phyloP scores from a whole-genome alignment of 768 basidiomycete species.

The Dioszegia hungarica region DNA sequence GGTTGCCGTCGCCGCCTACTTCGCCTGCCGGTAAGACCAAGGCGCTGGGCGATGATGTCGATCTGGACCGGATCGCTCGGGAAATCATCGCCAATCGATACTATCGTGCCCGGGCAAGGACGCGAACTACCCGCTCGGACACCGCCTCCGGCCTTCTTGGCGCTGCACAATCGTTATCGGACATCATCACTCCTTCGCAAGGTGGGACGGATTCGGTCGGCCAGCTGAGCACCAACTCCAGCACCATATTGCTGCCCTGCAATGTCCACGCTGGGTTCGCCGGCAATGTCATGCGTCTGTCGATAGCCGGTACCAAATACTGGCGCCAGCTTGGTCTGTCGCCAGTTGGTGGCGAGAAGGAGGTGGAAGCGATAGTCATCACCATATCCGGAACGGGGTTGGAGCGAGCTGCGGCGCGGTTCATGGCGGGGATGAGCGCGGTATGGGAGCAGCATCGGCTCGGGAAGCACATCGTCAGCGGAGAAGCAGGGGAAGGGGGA shows the following conservation, averaged over 20 bases:
- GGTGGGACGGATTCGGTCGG: no score
- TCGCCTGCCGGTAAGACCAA: not conserved
- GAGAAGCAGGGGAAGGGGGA: not conserved
- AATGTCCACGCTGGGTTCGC: slow-evolving; percentile 28
- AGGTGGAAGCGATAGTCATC: slow-evolving; percentile 16
- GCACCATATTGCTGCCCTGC: no score
- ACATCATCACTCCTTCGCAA: no score
- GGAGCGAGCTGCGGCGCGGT: not conserved
- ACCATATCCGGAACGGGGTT: not conserved
- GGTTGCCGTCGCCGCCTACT: not conserved
- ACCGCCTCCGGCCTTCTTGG: no score
- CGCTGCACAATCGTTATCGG: no score
- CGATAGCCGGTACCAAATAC: slow-evolving; percentile 24
- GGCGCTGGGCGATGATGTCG: not conserved
- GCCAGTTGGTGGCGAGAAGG: slow-evolving; percentile 35
- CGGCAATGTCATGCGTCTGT: slow-evolving; percentile 19
- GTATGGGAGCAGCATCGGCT: slow-evolving; percentile 1
- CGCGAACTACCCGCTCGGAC: no score
- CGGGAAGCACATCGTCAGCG: not conserved
- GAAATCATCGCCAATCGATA: slow-evolving; percentile 20
- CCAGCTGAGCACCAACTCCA: no score
- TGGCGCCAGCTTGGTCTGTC: slow-evolving; percentile 35
- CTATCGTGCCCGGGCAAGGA: slow-evolving; percentile 1
- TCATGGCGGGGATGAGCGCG: not conserved
- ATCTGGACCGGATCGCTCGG: slow-evolving; percentile 8